phyloP scores from a whole-genome alignment of 2,329 filamentous ascomycete genomes.

The Fusarium odoratissimum region DNA sequence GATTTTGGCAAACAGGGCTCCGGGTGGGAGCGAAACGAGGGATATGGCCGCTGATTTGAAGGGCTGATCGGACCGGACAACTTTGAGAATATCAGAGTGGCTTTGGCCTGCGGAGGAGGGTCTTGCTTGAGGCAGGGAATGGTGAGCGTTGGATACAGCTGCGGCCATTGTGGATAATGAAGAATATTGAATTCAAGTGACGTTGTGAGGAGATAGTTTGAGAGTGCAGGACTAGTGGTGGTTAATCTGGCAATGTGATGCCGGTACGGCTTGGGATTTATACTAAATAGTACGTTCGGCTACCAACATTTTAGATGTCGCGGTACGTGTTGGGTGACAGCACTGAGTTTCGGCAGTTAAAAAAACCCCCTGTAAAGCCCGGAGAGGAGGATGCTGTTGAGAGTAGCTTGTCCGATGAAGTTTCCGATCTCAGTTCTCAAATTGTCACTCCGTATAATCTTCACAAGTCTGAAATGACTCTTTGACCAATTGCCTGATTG shows the following conservation, averaged over 20 bases:
- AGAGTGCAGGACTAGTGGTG: accelerated
- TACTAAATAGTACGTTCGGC: accelerated
- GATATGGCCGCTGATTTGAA: neutral
- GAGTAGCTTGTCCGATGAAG: neutral
- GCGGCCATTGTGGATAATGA: neutral
- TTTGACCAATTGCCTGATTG: neutral
- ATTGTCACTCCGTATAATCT: neutral
- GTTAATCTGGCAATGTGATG: neutral
- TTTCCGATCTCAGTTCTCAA: accelerated
- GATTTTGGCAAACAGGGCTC: neutral
- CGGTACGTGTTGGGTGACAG: neutral
- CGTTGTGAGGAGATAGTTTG: neutral
- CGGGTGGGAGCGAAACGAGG: neutral
- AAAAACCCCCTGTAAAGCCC: accelerated
- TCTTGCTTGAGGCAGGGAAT: neutral
- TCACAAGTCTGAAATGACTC: neutral
- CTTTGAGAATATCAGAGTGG: neutral
- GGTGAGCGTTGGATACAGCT: neutral
- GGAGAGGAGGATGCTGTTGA: accelerated
- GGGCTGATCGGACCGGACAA: neutral
- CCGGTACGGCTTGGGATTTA: neutral
- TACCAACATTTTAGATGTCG: too few relatives aligned
- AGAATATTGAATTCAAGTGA: neutral
- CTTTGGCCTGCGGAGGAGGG: neutral
- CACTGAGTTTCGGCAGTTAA: neutral